A percentile compares a stretch with the other conserved stretches of the same genome.
phyloP scores from a whole-genome alignment of 176 grass and related monocot species.

The Musa schizocarpa region DNA sequence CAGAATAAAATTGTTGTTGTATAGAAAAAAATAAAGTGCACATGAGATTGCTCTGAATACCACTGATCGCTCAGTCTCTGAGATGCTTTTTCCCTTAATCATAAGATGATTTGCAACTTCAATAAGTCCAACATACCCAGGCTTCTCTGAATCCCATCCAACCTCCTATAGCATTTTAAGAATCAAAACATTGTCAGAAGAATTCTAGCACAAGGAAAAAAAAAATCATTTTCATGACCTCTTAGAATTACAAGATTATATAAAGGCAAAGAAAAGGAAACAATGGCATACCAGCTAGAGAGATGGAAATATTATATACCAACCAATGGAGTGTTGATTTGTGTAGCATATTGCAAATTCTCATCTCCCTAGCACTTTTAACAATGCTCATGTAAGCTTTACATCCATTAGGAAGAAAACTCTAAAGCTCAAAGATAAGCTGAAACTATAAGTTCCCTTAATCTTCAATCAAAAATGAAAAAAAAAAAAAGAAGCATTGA shows the following conservation, averaged over 20 bases:
- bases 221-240: background rate
- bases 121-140: constrained; percentile 61
- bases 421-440: background rate
- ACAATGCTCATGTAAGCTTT: background rate
- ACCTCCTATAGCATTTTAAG: constrained; percentile 80
- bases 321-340: background rate
- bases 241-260: background rate
- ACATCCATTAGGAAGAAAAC: background rate
- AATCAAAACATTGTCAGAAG: constrained; percentile 6
- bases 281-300: background rate
- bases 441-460: background rate
- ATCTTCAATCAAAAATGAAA: background rate
- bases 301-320: background rate
- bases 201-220: background rate
- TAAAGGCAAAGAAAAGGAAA: background rate
- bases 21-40: background rate
- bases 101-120: constrained; percentile 73
- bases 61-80: constrained; percentile 60
- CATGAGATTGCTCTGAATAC: constrained; percentile 22
- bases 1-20: background rate
- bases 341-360: background rate
- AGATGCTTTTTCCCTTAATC: constrained; percentile 58
- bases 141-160: constrained; percentile 79
- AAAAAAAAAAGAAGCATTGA: too few relatives aligned
- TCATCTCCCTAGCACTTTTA: background rate